Percentiles rank a stretch among this genome's conserved stretches.
These are phyloP conservation scores for Paramecium octaurelia DNA, from an alignment of 73 alveolate genomes.

Conservation along the genomic window DNA sequence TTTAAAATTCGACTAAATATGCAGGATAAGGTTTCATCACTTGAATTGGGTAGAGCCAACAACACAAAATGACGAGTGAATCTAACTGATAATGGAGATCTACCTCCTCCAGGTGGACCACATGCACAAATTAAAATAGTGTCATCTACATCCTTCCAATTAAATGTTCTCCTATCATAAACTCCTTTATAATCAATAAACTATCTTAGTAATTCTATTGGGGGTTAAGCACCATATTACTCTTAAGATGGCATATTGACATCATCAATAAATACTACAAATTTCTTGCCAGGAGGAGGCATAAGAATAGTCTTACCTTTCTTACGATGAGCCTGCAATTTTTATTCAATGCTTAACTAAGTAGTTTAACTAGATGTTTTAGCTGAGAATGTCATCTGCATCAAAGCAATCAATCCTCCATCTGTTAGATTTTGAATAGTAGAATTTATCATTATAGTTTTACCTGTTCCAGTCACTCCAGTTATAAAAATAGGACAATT, in stretches of 20 bases:
- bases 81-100: conserved; percentile 89
- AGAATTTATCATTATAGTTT: conserved; percentile 84
- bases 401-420: conserved; percentile 79
- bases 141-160: conserved; percentile 84
- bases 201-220: conserved; percentile 92
- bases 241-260: conserved; percentile 96
- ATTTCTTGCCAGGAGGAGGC: conserved; percentile 77
- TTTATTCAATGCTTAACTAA: conserved; percentile 84
- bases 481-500: conserved; percentile 87
- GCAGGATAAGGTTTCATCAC: conserved; percentile 83
- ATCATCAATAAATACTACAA: conserved; percentile 93
- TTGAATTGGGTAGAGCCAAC: conserved; percentile 89
- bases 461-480: conserved; percentile 95
- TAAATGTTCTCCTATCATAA: conserved; percentile 89
- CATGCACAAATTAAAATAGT: conserved; percentile 89
- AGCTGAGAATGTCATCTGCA: conserved; percentile 89
- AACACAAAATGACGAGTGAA: conserved; percentile 92
- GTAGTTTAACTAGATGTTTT: conserved; percentile 87
- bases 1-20: conserved; percentile 87
- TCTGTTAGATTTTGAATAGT: conserved; percentile 73
- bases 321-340: conserved; percentile 71
- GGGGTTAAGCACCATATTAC: conserved; percentile 97
- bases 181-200: conserved; percentile 90
- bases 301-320: conserved; percentile 85
- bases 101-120: conserved; percentile 98